Evolutionary conservation across 73 alveolate genomes (phyloP), one percentile per base, ranked within the genome.

Genomic region (Tetrahymena borealis): DNA sequence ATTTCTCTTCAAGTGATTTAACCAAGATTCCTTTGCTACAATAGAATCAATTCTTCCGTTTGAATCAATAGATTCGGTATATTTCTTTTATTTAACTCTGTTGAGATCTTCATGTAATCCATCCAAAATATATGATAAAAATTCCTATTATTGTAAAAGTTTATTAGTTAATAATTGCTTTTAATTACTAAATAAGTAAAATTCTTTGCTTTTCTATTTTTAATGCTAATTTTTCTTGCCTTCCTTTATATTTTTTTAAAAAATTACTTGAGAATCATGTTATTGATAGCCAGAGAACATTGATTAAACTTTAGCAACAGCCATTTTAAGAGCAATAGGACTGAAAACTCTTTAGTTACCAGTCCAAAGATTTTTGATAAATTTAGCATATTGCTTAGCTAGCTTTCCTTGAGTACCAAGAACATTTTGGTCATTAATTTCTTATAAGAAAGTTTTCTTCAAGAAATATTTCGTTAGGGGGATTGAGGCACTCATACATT

Each of bases 71-170:
- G 90, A 94, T 79, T 95, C 98, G n/a, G 94, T 98, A 95, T 96
- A 98, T 37, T 97, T 99, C 96, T 98, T 97, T 91, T 94, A 94
- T 91, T 95, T 94, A 33, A 97, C 98, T 97, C 97, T 92, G 94
- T 98, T 98, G 7, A 98, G 92, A 91, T 98, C 99, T 91, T 98
- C 99, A 94, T 98, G 99, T 16, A 98, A 91, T 91, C 98, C 97
- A 94, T 98, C 99, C 90, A 98, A 95, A 79, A 98, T 93, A 93
- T 96, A 98, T 78, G 96, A 94, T 39, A 98, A 92, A 93, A 98
- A 95, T 96, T 98, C 99, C 91, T 97, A 36, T 15, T 20, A 60
- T 60, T 60, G n/a, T 16, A 97, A 96, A n/a, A n/a, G n/a, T n/a
- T n/a, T n/a, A n/a, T n/a, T n/a, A n/a, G n/a, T n/a, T n/a, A n/a